A percentile compares a stretch with the other conserved stretches of the same genome.
Conservation (phyloP, 2,329 filamentous ascomycete genomes). For the Ophiobolus disseminans region DNA sequence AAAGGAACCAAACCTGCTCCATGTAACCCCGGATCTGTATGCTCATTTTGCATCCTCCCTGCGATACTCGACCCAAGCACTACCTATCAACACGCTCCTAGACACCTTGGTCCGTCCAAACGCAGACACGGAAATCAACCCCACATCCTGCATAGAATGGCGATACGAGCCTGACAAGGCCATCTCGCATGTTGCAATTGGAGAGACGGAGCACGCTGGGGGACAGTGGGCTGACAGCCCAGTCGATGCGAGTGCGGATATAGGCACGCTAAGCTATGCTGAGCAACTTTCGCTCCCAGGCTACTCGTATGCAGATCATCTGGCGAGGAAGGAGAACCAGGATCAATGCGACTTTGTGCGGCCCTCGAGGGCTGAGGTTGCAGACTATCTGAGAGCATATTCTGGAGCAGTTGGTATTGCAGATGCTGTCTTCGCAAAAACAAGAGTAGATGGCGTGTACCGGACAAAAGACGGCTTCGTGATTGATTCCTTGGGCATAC, state of each 20-base stretch:
- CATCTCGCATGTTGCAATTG: slow-evolving; percentile 62
- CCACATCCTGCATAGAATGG: slow-evolving; percentile 63
- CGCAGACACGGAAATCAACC: slow-evolving; percentile 63
- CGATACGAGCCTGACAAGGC: slow-evolving; percentile 58
- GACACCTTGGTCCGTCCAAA: slow-evolving; percentile 66
- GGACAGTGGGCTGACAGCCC: slow-evolving; percentile 67
- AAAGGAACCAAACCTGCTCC: slow-evolving; percentile 55
- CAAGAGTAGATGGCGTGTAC: slow-evolving; percentile 53
- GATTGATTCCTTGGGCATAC: slow-evolving; percentile 59
- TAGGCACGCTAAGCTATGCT: slow-evolving; percentile 67
- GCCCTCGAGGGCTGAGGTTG: slow-evolving; percentile 62
- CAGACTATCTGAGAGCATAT: slow-evolving; percentile 63
- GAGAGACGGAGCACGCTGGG: slow-evolving; percentile 58
- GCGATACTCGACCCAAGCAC: slow-evolving; percentile 67
- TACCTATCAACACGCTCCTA: slow-evolving; percentile 66
- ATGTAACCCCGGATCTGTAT: slow-evolving; percentile 59
- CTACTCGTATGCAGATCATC: slow-evolving; percentile 64
- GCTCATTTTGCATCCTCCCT: slow-evolving; percentile 66
- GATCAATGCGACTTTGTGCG: slow-evolving; percentile 59
- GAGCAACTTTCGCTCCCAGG: slow-evolving; percentile 67
- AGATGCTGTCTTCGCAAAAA: slow-evolving; percentile 54
- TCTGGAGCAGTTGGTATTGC: slow-evolving; percentile 61
- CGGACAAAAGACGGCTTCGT: slow-evolving; percentile 57
- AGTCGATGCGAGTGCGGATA: slow-evolving; percentile 60
- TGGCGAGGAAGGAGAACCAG: slow-evolving; percentile 50